Evolutionary conservation across 2,329 filamentous ascomycete genomes (phyloP).

Genomic region (Aureobasidium vineae): DNA sequence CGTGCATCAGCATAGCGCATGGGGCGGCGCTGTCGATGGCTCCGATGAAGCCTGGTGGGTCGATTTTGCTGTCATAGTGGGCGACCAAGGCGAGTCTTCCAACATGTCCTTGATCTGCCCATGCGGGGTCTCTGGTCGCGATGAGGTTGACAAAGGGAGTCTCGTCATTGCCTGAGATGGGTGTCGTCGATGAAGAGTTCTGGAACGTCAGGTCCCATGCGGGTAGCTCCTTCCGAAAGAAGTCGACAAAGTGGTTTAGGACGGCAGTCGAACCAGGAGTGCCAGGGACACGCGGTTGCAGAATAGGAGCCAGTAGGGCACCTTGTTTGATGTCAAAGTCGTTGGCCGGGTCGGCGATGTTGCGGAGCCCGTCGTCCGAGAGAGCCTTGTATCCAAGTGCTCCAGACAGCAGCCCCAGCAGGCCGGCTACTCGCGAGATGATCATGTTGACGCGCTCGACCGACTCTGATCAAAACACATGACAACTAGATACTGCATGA

Average conservation of each 20-base stretch:
- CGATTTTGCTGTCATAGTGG: conserved; percentile 86
- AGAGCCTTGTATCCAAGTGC: conserved; percentile 58
- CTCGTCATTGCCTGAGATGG: conserved; percentile 65
- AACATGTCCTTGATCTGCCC: conserved; percentile 70
- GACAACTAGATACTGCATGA: not conserved
- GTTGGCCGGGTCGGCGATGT: conserved; percentile 66
- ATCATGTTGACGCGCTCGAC: conserved; percentile 25
- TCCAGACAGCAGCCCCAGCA: conserved; percentile 37
- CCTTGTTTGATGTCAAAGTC: conserved; percentile 73
- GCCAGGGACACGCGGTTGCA: conserved; percentile 84
- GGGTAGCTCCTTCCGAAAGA: conserved; percentile 72
- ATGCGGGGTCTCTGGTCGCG: conserved; percentile 83
- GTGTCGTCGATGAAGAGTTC: conserved; percentile 84
- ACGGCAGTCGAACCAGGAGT: conserved; percentile 71
- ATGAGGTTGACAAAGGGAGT: conserved; percentile 87
- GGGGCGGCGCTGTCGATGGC: conserved; percentile 92
- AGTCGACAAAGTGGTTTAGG: conserved; percentile 78
- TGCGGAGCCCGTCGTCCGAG: conserved; percentile 70
- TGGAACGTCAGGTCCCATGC: conserved; percentile 79
- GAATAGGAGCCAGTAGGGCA: conserved; percentile 76
- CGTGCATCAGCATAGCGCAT: conserved; percentile 89
- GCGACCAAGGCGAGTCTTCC: conserved; percentile 82
- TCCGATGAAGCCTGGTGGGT: conserved; percentile 83
- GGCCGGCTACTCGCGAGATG: conserved; percentile 33
- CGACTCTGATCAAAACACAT: conserved; percentile 25